Evolutionary conservation across 208 protist species (phyloP), one percentile per base, ranked within the genome.

Genomic region (Leishmania tarentolae): DNA sequence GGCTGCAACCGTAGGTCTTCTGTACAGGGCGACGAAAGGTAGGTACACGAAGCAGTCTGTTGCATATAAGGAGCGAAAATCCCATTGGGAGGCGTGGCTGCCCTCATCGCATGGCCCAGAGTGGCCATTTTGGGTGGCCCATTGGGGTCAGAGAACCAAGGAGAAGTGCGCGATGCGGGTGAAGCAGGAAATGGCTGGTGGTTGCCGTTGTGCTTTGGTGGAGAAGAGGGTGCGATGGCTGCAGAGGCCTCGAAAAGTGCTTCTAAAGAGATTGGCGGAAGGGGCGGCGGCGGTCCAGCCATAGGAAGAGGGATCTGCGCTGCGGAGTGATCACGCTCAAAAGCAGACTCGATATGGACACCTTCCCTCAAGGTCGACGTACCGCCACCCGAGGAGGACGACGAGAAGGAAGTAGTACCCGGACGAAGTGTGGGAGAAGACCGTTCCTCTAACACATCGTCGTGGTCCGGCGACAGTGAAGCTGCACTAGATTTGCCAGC

Each of bases 261-360:
- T 40, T 84, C 81, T 28, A 84, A 63, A 46, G 81, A 84, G 5
- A 47, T 47, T 1, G 80, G 75, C 3, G 75, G 74, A 47, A 79
- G 65, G 65, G 35, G 13, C 47, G 47, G 71, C 31, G 17, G 31
- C 46, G 44, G 44, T 59, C 47, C 71, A 19, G 17, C 47, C n/a
- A n/a, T 35, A 40, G 71, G 13, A 28, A 57, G 31, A 75, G 71
- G 35, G 71, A 57, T n/a, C 71, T 52, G 44, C 40, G 71, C 47
- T 28, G 15, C 68, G 42, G 17, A 19, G 3, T 72, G 68, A 72
- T 72, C 42, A 50, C 68, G 8, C 42, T 1, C 68, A 72, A 47
- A 2, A 50, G 8, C 42, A 50, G 40, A 46, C 37, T 72, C 68
- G n/a, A 52, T 52, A 31, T 52, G 68, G 42, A 44, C 42, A 42